A percentile compares a stretch with the other conserved stretches of the same genome.
Conservation (phyloP, 352 stramenopile genomes). For the Pythium dissimile region DNA sequence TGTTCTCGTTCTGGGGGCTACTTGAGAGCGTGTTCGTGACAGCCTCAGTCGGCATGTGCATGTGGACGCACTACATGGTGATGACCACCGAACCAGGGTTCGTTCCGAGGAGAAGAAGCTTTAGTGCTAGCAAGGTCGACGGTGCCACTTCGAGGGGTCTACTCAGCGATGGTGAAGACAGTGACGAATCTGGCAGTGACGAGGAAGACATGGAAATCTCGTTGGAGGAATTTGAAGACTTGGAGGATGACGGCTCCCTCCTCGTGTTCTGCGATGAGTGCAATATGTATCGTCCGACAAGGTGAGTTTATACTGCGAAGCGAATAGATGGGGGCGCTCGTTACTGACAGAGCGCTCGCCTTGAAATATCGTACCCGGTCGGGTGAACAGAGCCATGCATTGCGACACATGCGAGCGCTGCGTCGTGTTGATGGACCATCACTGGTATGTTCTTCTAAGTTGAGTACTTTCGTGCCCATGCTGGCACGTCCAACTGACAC, state of each 20-base stretch:
- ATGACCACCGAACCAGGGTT: constrained; percentile 79
- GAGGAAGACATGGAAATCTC: constrained; percentile 63
- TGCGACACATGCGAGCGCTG: constrained; percentile 76
- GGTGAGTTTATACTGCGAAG: constrained; percentile 27
- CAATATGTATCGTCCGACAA: constrained; percentile 67
- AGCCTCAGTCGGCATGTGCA: constrained; percentile 60
- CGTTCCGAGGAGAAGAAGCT: constrained; percentile 30
- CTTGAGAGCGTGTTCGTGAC: constrained; percentile 44
- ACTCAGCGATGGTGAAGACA: constrained; percentile 10
- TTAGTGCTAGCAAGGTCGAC: neutral
- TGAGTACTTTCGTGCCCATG: neutral
- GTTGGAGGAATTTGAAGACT: constrained; percentile 58
- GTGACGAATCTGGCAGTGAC: constrained; percentile 24
- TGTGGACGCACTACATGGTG: constrained; percentile 66
- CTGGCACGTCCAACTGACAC: neutral
- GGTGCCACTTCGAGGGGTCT: neutral
- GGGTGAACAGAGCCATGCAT: constrained; percentile 65
- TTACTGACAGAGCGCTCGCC: too few species aligned
- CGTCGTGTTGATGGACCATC: constrained; percentile 78
- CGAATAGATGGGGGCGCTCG: neutral
- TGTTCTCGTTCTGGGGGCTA: constrained; percentile 43
- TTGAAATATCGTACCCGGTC: too few species aligned
- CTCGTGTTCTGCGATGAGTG: constrained; percentile 81
- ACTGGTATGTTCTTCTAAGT: constrained; percentile 55
- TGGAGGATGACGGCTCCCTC: constrained; percentile 71